Percentiles rank a stretch among this genome's conserved stretches.
phyloP scores from a whole-genome alignment of 1,284 basidiomycete genomes.

The Marasmius oreades region DNA sequence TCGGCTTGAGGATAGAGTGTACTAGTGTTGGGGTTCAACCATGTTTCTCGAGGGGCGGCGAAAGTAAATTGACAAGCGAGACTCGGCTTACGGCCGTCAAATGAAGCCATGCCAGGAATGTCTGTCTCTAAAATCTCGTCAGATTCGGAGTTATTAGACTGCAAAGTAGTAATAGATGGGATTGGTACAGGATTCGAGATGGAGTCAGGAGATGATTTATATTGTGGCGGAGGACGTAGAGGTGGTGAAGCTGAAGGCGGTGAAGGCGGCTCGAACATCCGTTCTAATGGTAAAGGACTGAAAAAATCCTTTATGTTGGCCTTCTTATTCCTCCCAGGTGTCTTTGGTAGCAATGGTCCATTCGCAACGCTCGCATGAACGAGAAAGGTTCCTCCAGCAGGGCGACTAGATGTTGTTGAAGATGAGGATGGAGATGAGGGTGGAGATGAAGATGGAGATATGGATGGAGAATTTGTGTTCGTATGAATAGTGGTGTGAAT shows the following conservation, averaged over 20 bases:
- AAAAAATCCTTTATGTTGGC: slow-evolving; percentile 76
- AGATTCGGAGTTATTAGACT: slow-evolving; percentile 15
- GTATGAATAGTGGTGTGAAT: slow-evolving; percentile 40
- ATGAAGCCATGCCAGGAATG: slow-evolving; percentile 36
- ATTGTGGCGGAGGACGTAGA: slow-evolving; percentile 18
- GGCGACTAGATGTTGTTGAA: slow-evolving; percentile 24
- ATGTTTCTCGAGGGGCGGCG: slow-evolving; percentile 45
- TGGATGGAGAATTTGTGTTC: slow-evolving; percentile 18
- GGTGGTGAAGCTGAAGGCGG: slow-evolving; percentile 41
- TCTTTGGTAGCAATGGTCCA: slow-evolving; percentile 56
- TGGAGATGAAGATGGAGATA: neutral
- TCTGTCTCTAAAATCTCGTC: slow-evolving; percentile 39
- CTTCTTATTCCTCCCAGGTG: slow-evolving; percentile 61
- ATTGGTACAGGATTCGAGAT: slow-evolving; percentile 12
- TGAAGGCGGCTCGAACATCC: slow-evolving; percentile 89
- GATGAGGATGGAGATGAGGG: slow-evolving; percentile 8
- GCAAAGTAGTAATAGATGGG: slow-evolving; percentile 5
- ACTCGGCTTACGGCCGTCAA: slow-evolving; percentile 35
- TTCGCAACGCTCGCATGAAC: slow-evolving; percentile 68
- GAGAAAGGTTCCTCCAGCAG: slow-evolving; percentile 69
- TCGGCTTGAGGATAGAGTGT: slow-evolving; percentile 34
- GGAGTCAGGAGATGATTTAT: slow-evolving; percentile 24
- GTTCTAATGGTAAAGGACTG: slow-evolving; percentile 78
- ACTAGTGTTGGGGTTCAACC: slow-evolving; percentile 26
- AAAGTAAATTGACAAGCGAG: slow-evolving; percentile 75